phyloP scores from a whole-genome alignment of 2,329 filamentous ascomycete species.

The Pestalotiopsis sp. region DNA sequence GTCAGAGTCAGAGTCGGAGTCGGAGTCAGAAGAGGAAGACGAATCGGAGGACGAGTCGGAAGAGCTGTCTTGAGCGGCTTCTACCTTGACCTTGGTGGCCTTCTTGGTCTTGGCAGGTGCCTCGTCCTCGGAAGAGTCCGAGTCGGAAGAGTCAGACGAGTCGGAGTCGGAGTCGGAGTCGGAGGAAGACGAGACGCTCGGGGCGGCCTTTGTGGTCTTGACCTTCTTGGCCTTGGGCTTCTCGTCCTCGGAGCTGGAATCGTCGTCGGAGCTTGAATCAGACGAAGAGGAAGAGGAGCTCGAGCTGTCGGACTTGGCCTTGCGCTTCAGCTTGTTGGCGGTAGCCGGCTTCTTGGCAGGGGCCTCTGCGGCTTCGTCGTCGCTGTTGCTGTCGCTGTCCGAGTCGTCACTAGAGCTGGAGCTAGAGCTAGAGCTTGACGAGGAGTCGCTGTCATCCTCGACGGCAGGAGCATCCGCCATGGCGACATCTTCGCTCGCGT shows the following conservation, averaged over 20 bases:
- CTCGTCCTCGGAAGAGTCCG: slow-evolving; percentile 32
- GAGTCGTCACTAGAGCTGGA: slow-evolving; percentile 37
- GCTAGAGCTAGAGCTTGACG: slow-evolving; percentile 30
- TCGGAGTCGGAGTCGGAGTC: slow-evolving; percentile 37
- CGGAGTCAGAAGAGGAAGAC: slow-evolving; percentile 35
- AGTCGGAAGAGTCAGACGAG: slow-evolving; percentile 30
- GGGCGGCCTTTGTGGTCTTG: slow-evolving; percentile 48
- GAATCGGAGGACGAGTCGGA: slow-evolving; percentile 21
- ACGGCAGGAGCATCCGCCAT: slow-evolving; percentile 47
- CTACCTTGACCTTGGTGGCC: slow-evolving; percentile 11
- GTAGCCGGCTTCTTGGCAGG: slow-evolving; percentile 25
- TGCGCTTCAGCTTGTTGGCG: slow-evolving; percentile 55
- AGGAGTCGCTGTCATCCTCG: slow-evolving; percentile 22
- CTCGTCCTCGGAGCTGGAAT: slow-evolving; percentile 38
- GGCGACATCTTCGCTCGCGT: slow-evolving; percentile 42
- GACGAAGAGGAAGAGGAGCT: slow-evolving; percentile 36
- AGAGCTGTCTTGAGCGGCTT: slow-evolving; percentile 33
- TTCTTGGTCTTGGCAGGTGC: slow-evolving; percentile 24
- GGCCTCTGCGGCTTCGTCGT: slow-evolving; percentile 24
- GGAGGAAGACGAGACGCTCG: slow-evolving; percentile 39
- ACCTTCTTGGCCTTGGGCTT: slow-evolving; percentile 42
- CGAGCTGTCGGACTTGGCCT: slow-evolving; percentile 46
- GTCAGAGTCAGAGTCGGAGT: slow-evolving; percentile 32
- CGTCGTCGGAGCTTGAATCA: slow-evolving; percentile 38
- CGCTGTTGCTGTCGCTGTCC: slow-evolving; percentile 33